Evolutionary conservation across 139 green algal species (phyloP).

Genomic region (Tetradesmus obliquus): DNA sequence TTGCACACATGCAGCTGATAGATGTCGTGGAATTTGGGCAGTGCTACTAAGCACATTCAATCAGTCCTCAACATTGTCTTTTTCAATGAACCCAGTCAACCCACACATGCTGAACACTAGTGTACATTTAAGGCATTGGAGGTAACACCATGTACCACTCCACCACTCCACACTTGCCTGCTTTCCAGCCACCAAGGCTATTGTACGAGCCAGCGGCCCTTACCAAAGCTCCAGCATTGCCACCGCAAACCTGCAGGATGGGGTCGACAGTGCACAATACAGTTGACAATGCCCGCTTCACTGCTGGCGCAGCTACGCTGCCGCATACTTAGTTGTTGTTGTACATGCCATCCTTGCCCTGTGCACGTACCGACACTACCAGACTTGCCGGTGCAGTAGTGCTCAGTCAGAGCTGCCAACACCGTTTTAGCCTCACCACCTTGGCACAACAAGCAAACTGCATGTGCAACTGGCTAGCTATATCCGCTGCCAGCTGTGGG

Average conservation of each 20-base stretch:
- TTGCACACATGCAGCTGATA: too few relatives aligned
- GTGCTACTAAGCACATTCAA: too few relatives aligned
- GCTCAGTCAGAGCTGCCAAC: not conserved
- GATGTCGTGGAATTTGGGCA: too few relatives aligned
- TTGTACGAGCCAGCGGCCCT: not conserved
- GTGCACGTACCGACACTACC: not conserved
- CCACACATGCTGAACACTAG: too few relatives aligned
- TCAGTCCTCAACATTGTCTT: too few relatives aligned
- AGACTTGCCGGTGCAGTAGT: conserved; percentile 3
- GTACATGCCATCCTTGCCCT: conserved; percentile 3
- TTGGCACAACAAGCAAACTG: not conserved
- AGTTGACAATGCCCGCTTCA: conserved; percentile 17
- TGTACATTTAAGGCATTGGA: too few relatives aligned
- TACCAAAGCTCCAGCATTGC: conserved; percentile 12
- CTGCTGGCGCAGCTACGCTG: not conserved
- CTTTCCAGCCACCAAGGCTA: not conserved
- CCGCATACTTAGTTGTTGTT: not conserved
- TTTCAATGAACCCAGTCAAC: too few relatives aligned
- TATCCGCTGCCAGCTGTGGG: not conserved
- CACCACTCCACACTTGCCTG: conserved; percentile 1
- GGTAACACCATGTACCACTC: too few relatives aligned
- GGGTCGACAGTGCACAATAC: not conserved
- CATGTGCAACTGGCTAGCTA: not conserved
- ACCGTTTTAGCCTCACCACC: not conserved
- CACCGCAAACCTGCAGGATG: conserved; percentile 2